Conservation (phyloP, 495 filamentous ascomycete genomes). For the Choiromyces venosus region DNA sequence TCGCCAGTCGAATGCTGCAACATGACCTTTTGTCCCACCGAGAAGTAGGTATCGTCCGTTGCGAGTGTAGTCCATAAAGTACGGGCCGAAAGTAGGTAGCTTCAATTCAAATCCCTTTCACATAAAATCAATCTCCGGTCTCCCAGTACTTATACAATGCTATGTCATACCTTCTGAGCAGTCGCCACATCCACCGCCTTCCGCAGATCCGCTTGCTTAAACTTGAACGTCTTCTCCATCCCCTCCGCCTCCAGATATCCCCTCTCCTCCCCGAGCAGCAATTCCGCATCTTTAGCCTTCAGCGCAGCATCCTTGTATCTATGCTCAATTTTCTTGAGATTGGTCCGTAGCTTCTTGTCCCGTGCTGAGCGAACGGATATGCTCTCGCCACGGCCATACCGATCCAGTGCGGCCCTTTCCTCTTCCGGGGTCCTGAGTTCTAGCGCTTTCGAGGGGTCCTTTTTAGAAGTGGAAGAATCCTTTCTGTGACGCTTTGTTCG, state of each 20-base stretch:
- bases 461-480: background rate
- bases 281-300: slow-evolving; percentile 88
- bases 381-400: slow-evolving; percentile 75
- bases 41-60: slow-evolving; percentile 81
- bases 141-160: background rate
- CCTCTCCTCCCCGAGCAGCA: slow-evolving; percentile 77
- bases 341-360: slow-evolving; percentile 85
- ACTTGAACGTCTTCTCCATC: slow-evolving; percentile 86
- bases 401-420: slow-evolving; percentile 54
- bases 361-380: slow-evolving; percentile 55
- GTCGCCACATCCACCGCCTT: slow-evolving; percentile 69
- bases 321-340: slow-evolving; percentile 67
- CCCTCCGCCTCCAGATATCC: slow-evolving; percentile 88
- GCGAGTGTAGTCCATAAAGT: slow-evolving; percentile 76
- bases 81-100: slow-evolving; percentile 76
- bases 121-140: background rate
- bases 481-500: slow-evolving; percentile 14
- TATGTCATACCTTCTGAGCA: slow-evolving; percentile 62
- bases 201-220: slow-evolving; percentile 81
- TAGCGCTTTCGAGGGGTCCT: background rate
- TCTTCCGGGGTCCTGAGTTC: slow-evolving; percentile 26
- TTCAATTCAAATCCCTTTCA: slow-evolving; percentile 70
- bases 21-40: slow-evolving; percentile 86
- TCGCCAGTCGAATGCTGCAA: slow-evolving; percentile 96
- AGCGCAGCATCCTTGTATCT: slow-evolving; percentile 76